Conservation (phyloP, 148 eudicot species). For the Gaultheria prostrata region DNA sequence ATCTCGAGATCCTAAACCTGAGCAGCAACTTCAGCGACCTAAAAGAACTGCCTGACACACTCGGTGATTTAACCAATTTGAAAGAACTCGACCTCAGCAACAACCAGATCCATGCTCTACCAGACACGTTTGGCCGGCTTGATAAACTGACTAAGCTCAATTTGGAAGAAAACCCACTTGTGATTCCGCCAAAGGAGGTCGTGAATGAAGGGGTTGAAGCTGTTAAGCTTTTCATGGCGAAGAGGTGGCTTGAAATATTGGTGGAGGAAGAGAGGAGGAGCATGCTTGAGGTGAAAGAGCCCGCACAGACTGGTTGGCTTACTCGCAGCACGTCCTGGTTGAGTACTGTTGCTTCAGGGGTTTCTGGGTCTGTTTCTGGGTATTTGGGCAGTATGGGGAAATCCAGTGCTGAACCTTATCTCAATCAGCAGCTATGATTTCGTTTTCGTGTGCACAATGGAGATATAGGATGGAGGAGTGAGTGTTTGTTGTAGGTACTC, state of each 20-base stretch:
- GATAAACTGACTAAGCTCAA: slow-evolving; percentile 62
- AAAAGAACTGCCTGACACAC: slow-evolving; percentile 69
- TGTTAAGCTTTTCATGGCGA: slow-evolving; percentile 62
- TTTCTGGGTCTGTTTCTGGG: slow-evolving; percentile 40
- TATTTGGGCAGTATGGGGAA: slow-evolving; percentile 49
- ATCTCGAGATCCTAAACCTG: slow-evolving; percentile 66
- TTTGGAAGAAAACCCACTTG: slow-evolving; percentile 78
- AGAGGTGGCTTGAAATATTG: slow-evolving; percentile 59
- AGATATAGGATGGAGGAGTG: background rate
- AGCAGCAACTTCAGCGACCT: slow-evolving; percentile 87
- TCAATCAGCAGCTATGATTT: slow-evolving; percentile 63
- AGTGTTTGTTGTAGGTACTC: background rate
- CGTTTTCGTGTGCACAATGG: background rate
- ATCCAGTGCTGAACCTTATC: slow-evolving; percentile 48
- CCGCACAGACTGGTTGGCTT: slow-evolving; percentile 51
- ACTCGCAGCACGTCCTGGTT: slow-evolving; percentile 67
- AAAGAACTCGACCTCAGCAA: slow-evolving; percentile 85
- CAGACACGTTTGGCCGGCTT: slow-evolving; percentile 71
- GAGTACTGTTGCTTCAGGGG: slow-evolving; percentile 44
- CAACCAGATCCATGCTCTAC: slow-evolving; percentile 85
- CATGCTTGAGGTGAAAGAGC: slow-evolving; percentile 40
- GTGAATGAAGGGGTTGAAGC: slow-evolving; percentile 65
- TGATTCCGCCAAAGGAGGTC: slow-evolving; percentile 65
- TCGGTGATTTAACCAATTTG: slow-evolving; percentile 61
- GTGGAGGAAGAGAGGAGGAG: slow-evolving; percentile 62